Evolutionary conservation across 1,284 basidiomycete species (phyloP), one percentile per base, ranked within the genome.

Genomic region (Sanghuangporus baumii): DNA sequence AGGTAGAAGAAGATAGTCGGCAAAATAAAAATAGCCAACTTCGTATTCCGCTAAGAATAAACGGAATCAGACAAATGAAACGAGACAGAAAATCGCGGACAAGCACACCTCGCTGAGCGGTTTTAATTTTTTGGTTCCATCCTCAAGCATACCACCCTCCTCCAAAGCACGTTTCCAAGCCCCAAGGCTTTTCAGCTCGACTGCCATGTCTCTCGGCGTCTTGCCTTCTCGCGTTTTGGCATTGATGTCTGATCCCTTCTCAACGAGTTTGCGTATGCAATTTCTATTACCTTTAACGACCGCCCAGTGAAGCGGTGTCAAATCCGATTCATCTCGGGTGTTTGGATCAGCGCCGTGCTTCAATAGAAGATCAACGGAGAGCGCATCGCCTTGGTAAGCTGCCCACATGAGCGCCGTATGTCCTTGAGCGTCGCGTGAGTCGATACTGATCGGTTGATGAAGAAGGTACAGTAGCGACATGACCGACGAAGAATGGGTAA

Each of bases 401-500:
- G 97, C 97, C 97, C 97, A 99, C 93, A 98, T 98, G 59, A 99
- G 82, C 0, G 93, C 84, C 0, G 96, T 98, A 71, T 99, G 97
- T 0, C 96, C 96, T 70, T 95, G 92, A 1, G 87, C 79, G 74
- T 99, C 97, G 50, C 87, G 83, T 50, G 89, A 89, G 72, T 97
- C 94, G 57, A 96, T 88, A 40, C 86, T 88, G 65, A 97, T 84
- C 1, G 94, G 92, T 68, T 96, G 93, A 72, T 96, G 94, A 2
- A 97, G 83, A 47, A 99, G 83, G 74, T 97, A 98, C 16, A 98
- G 78, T 40, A 99, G 74, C 0, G 96, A 89, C 94, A 98, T 97
- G 65, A 98, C 91, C 1, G 88, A 89, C 3, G 91, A 94, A 0
- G 93, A 95, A 73, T 99, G 97, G 0, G 94, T 96, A 63, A 94